Evolutionary conservation across 306 rosid species (phyloP).

Genomic region (Pyrus betulifolia): DNA sequence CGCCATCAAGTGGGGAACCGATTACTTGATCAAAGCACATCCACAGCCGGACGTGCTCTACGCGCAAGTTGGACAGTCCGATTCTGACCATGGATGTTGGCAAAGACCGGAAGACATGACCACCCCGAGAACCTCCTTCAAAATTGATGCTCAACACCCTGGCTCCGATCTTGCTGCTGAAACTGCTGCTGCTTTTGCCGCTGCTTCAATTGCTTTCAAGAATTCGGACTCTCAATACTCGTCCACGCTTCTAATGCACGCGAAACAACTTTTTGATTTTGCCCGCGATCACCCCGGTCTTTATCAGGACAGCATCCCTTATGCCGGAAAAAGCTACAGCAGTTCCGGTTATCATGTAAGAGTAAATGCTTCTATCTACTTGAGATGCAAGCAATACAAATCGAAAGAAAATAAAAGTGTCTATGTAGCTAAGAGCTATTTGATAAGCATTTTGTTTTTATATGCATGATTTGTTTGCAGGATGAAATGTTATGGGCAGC

Average conservation of each 20-base stretch:
- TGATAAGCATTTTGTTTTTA: too few species aligned
- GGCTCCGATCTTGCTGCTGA: slow-evolving; percentile 65
- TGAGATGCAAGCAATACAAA: background rate
- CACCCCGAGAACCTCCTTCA: slow-evolving; percentile 22
- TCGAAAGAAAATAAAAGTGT: background rate
- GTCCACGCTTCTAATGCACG: slow-evolving; percentile 25
- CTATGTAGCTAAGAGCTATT: too few species aligned
- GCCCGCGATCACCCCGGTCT: slow-evolving; percentile 28
- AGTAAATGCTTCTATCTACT: background rate
- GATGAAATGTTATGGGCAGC: slow-evolving; percentile 64
- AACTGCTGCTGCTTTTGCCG: slow-evolving; percentile 50
- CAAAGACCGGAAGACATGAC: slow-evolving; percentile 69
- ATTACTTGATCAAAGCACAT: slow-evolving; percentile 56
- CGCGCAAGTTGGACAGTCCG: slow-evolving; percentile 43
- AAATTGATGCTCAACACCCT: slow-evolving; percentile 32
- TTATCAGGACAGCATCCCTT: slow-evolving; percentile 33
- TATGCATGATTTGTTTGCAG: slow-evolving; percentile 3
- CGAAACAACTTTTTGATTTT: slow-evolving; percentile 47
- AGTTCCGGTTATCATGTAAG: slow-evolving; percentile 50
- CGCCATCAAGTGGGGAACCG: slow-evolving; percentile 64
- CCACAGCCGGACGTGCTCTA: slow-evolving; percentile 25
- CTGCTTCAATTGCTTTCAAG: slow-evolving; percentile 41
- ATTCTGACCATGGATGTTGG: slow-evolving; percentile 56
- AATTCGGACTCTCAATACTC: slow-evolving; percentile 1
- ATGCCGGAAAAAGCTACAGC: slow-evolving; percentile 20